A percentile compares a stretch with the other conserved stretches of the same genome.
Conservation (phyloP, 345 rosid genomes). For the Pseudoturritis turrita region DNA sequence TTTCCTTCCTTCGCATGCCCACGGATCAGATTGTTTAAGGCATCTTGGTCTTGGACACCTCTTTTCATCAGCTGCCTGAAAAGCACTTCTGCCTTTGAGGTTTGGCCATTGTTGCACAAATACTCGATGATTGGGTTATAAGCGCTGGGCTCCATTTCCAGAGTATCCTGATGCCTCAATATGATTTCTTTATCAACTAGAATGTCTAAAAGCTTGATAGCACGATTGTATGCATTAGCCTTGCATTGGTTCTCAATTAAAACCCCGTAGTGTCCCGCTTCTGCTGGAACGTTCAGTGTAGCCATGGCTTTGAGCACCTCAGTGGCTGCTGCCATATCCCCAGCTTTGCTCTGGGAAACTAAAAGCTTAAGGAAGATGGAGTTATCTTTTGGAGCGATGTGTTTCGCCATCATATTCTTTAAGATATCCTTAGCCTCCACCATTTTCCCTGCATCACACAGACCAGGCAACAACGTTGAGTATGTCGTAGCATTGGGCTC, state of each 20-base stretch:
- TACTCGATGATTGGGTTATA: conserved; percentile 65
- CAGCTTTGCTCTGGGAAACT: conserved; percentile 53
- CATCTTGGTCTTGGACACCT: conserved; percentile 65
- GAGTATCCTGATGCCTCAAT: conserved; percentile 61
- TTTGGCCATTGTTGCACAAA: conserved; percentile 65
- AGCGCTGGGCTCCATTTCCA: conserved; percentile 59
- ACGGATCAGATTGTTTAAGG: conserved; percentile 63
- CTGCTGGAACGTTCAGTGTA: conserved; percentile 64
- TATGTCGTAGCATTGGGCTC: conserved; percentile 73
- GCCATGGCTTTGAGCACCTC: conserved; percentile 81
- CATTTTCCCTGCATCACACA: conserved; percentile 69
- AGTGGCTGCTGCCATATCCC: conserved; percentile 62
- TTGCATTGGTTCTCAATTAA: conserved; percentile 74
- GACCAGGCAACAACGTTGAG: conserved; percentile 74
- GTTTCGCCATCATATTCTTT: conserved; percentile 62
- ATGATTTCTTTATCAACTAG: conserved; percentile 75
- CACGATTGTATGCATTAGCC: conserved; percentile 56
- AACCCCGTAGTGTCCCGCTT: conserved; percentile 84
- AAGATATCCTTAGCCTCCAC: conserved; percentile 53
- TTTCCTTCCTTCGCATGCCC: conserved; percentile 87
- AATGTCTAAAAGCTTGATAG: conserved; percentile 65
- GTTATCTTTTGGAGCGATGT: conserved; percentile 67
- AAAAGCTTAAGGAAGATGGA: conserved; percentile 65
- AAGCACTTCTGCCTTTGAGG: conserved; percentile 75
- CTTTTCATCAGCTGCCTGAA: conserved; percentile 86